Base-by-base conservation (phyloP, 371 early-diverging fungal species). In the Mortierella sp. region DNA sequence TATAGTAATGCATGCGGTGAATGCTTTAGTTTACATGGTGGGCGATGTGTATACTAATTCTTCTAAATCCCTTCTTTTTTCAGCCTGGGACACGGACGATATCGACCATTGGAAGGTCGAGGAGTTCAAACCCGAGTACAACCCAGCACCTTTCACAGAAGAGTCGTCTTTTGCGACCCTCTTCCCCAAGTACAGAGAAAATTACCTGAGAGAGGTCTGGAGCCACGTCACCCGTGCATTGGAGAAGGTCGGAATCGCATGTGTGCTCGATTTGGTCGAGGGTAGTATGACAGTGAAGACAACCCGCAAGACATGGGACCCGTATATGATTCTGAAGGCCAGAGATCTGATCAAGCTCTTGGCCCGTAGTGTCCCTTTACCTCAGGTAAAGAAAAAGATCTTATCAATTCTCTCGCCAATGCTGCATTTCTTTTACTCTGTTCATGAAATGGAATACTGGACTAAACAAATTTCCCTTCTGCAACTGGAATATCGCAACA, bases 221-320 rank as follows among this genome's bases (percentile, higher is more conserved):
- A 94, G 97, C n/a, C 92, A 93, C 50, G 92, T 97, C 15, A 97
- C 93, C n/a, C 86, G 86, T 64, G 89, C 93, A 3, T 84, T 99
- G 34, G 94, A 96, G 17, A 90, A 90, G 78, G 87, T 86, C 52
- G 99, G 99, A 47, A 86, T 99, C 52, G 83, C 87, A 3, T 96
- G 98, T 84, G 89, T 90, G 24, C 86, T 99, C 56, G 95, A 99
- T 86, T 87, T 97, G 68, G 92, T 98, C 8, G 98, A 99, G 73
- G 98, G 98, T 71, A 90, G 92, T 66, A 98, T 99, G 95, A 94
- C 97, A 1, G 99, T 99, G 32, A 93, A 91, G 72, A 99, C 99
- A 3, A 99, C 99, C 0, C 87, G 93, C 68, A 96, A 98, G 79
- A 96, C 99, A 30, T 93, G 87, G 65, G 99, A 99, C 79, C 99